A percentile compares a stretch with the other conserved stretches of the same genome.
These are phyloP conservation scores for Fusarium palustre DNA, from an alignment of 2,329 filamentous ascomycete species.

Conservation along the genomic window DNA sequence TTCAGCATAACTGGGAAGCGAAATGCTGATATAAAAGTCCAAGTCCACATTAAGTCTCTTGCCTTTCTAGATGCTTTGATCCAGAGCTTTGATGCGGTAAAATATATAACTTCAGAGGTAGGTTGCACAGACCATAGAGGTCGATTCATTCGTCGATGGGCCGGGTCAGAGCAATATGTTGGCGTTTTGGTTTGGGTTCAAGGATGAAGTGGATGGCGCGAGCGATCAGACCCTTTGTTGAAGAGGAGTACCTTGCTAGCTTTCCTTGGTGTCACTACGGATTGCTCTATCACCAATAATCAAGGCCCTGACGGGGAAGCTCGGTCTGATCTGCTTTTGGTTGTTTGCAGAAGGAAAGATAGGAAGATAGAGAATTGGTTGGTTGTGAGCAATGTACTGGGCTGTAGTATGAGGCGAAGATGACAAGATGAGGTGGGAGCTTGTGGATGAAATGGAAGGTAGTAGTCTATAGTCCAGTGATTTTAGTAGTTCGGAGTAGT, in stretches of 20 bases:
- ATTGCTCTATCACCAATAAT: background rate
- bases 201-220: background rate
- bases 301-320: background rate
- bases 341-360: background rate
- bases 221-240: background rate
- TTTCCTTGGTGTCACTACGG: background rate
- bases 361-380: background rate
- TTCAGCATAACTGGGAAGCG: constrained; percentile 17
- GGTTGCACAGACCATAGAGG: background rate
- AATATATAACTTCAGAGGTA: background rate
- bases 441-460: background rate
- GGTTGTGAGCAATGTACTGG: background rate
- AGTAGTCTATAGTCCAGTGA: background rate
- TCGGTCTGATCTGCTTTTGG: background rate
- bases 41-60: background rate
- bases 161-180: background rate
- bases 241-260: background rate
- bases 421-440: background rate
- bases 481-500: background rate
- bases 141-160: background rate
- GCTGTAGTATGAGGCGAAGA: background rate
- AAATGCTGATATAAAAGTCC: constrained; percentile 1
- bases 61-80: background rate
- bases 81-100: background rate
- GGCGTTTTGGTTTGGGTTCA: background rate